A percentile compares a stretch with the other conserved stretches of the same genome.
These are phyloP conservation scores for Ambrosiella cleistominuta DNA, from an alignment of 2,329 filamentous ascomycete genomes.

Conservation along the genomic window DNA sequence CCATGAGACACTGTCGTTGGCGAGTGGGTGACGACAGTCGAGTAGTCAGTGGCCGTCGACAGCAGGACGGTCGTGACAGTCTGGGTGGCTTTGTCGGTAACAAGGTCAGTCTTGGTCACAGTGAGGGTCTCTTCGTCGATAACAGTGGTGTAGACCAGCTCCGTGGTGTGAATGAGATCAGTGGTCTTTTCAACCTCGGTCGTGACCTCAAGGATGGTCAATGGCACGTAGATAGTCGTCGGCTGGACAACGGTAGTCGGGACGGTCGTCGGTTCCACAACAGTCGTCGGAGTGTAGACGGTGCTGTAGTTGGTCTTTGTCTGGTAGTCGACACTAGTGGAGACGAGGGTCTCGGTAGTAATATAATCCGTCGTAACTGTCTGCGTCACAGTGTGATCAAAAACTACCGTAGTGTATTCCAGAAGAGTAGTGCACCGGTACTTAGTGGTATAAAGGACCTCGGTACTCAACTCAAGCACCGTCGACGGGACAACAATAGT, in stretches of 20 bases:
- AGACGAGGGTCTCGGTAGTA: not conserved
- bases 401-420: not conserved
- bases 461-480: not conserved
- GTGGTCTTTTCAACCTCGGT: not conserved
- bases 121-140: not conserved
- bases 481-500: conserved; percentile 7
- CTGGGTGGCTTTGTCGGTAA: not conserved
- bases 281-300: not conserved
- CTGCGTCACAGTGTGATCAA: not conserved
- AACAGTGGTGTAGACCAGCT: conserved; percentile 3
- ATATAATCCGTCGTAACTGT: too few relatives aligned
- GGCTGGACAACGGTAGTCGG: conserved; percentile 2
- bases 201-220: not conserved
- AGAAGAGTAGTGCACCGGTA: not conserved
- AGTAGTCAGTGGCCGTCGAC: not conserved
- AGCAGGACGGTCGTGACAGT: not conserved
- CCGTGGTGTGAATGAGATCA: not conserved
- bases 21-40: not conserved
- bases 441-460: conserved; percentile 3
- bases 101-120: not conserved
- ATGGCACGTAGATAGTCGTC: not conserved
- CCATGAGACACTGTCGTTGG: conserved; percentile 10
- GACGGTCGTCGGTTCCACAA: not conserved
- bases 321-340: not conserved
- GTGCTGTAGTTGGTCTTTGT: conserved; percentile 1